Evolutionary conservation across 495 filamentous ascomycete genomes (phyloP).

Genomic region (Penicillium riverlandense): DNA sequence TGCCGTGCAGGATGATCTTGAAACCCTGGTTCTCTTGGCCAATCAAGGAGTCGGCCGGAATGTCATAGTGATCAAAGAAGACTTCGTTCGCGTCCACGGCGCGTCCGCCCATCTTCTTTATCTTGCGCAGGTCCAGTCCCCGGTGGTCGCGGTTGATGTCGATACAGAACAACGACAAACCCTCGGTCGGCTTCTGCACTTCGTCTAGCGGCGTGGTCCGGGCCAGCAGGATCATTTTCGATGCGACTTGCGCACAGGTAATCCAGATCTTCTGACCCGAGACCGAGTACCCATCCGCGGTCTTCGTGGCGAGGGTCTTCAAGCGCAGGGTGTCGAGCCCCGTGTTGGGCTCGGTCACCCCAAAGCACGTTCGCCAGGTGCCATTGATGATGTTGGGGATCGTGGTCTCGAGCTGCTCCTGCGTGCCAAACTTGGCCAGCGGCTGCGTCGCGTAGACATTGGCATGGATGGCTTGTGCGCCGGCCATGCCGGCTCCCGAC

Average conservation of each 20-base stretch:
- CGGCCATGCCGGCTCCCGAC: conserved; percentile 70
- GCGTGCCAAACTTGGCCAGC: conserved; percentile 60
- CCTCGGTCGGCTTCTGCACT: conserved; percentile 58
- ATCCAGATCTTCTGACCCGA: conserved; percentile 82
- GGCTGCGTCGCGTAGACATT: conserved; percentile 76
- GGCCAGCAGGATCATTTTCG: conserved; percentile 71
- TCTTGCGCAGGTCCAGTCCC: conserved; percentile 55
- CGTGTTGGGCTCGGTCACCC: conserved; percentile 58
- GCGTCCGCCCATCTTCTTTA: conserved; percentile 75
- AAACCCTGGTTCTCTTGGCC: conserved; percentile 67
- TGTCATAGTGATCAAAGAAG: conserved; percentile 68
- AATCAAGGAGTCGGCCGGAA: conserved; percentile 54
- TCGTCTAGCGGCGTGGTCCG: conserved; percentile 63
- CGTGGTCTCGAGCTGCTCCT: conserved; percentile 50
- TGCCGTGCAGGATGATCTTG: conserved; percentile 70
- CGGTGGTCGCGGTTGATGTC: conserved; percentile 53
- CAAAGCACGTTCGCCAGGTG: conserved; percentile 64
- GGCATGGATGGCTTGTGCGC: conserved; percentile 70
- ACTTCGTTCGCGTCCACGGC: conserved; percentile 80
- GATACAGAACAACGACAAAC: conserved; percentile 71
- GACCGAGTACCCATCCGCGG: conserved; percentile 48
- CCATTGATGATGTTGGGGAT: conserved; percentile 65
- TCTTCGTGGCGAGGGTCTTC: conserved; percentile 49
- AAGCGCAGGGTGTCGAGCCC: conserved; percentile 69
- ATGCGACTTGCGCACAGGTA: conserved; percentile 67